A percentile compares a stretch with the other conserved stretches of the same genome.
Conservation (phyloP, 768 basidiomycete species). For the Daedaleopsis sinensis region DNA sequence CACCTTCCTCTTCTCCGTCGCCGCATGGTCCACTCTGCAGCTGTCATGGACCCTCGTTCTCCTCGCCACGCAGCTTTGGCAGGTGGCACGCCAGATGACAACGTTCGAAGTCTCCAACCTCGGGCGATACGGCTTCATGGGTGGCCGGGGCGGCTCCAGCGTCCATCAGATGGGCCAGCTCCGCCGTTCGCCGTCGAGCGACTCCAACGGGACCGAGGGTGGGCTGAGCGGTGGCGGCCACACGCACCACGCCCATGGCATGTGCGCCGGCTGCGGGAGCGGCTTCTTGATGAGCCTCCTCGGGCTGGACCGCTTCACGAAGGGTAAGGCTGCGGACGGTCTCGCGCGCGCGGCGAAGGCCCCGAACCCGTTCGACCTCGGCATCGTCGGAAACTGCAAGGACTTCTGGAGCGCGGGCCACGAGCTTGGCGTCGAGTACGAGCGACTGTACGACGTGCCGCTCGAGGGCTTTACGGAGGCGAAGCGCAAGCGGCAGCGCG, state of each 20-base stretch:
- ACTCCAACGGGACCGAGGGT: constrained; percentile 43
- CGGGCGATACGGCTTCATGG: constrained; percentile 96
- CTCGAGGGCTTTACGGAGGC: constrained; percentile 81
- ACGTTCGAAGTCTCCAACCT: constrained; percentile 95
- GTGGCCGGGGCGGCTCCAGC: constrained; percentile 77
- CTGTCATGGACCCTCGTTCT: constrained; percentile 94
- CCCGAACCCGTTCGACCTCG: constrained; percentile 91
- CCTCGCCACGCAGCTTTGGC: constrained; percentile 86
- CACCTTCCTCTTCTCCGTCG: constrained; percentile 82
- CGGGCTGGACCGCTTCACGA: constrained; percentile 93
- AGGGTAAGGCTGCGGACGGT: constrained; percentile 86
- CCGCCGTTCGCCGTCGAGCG: constrained; percentile 31
- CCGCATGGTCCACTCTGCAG: constrained; percentile 88
- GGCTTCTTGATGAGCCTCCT: constrained; percentile 88
- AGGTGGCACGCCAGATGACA: constrained; percentile 92
- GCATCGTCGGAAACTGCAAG: constrained; percentile 74
- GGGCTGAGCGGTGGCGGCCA: constrained; percentile 40
- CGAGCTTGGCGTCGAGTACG: constrained; percentile 91
- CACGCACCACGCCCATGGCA: constrained; percentile 40
- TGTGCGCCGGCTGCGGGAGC: constrained; percentile 45
- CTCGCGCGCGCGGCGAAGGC: constrained; percentile 76
- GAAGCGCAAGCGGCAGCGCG: constrained; percentile 55
- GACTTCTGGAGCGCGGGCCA: constrained; percentile 93
- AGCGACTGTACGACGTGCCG: constrained; percentile 87
- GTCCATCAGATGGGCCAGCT: constrained; percentile 84